phyloP scores from a whole-genome alignment of 2,329 filamentous ascomycete genomes.

The Fusarium subtropicale region DNA sequence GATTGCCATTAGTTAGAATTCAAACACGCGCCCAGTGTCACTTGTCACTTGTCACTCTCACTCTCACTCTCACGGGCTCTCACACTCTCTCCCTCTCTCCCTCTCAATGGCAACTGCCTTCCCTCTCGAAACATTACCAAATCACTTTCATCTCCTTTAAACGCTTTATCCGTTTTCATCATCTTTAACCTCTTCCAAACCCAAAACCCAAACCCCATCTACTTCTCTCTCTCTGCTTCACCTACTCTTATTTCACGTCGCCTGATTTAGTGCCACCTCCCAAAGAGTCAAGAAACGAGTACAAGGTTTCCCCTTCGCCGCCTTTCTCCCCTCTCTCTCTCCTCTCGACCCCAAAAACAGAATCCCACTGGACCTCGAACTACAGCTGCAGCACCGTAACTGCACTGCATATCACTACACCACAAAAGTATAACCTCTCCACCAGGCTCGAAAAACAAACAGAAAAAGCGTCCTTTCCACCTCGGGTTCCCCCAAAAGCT shows the following conservation, averaged over 20 bases:
- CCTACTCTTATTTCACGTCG: neutral
- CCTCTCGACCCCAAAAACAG: constrained; percentile 9
- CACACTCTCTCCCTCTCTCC: too few relatives aligned
- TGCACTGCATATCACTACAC: neutral
- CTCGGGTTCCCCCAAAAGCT: constrained; percentile 22
- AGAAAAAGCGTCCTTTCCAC: constrained; percentile 18
- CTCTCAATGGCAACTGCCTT: neutral
- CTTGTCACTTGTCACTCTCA: constrained; percentile 29
- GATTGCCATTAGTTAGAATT: neutral
- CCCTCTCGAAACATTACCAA: constrained; percentile 19
- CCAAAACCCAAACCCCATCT: neutral
- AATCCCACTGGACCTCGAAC: constrained; percentile 13
- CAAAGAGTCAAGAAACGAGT: constrained; percentile 6
- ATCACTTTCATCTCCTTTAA: constrained; percentile 21
- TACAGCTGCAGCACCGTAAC: constrained; percentile 16
- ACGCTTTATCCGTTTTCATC: constrained; percentile 24
- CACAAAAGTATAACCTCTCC: constrained; percentile 16
- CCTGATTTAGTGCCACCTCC: neutral
- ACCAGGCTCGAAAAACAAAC: constrained; percentile 8
- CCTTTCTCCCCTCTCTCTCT: neutral
- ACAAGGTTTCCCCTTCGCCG: constrained; percentile 7
- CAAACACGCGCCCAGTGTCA: constrained; percentile 39
- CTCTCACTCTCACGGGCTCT: constrained; percentile 2
- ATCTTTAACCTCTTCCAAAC: constrained; percentile 14
- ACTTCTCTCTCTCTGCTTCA: constrained; percentile 9